These are phyloP conservation scores for Oryza longistaminata DNA, from an alignment of 176 grass and related monocot genomes.

Conservation along the genomic window DNA sequence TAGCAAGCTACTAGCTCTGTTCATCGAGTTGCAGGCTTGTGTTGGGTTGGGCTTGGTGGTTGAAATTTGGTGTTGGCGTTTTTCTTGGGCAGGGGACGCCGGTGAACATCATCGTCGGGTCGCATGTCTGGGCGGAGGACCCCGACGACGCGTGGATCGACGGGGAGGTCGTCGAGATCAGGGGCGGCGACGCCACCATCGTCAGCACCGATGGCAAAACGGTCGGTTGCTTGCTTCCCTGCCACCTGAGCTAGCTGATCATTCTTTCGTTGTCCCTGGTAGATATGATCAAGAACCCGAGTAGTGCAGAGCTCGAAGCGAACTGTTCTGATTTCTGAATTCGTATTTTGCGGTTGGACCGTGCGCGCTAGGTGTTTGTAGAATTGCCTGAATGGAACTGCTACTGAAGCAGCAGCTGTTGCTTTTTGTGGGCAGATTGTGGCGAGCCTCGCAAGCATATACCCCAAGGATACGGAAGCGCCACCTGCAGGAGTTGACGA, in stretches of 20 bases:
- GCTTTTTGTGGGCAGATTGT: conserved; percentile 49
- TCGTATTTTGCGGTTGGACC: not conserved
- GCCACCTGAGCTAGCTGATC: not conserved
- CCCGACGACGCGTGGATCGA: conserved; percentile 67
- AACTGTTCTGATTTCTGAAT: not conserved
- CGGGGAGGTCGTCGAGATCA: conserved; percentile 84
- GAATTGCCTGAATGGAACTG: not conserved
- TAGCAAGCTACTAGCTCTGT: not conserved
- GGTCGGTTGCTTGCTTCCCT: conserved; percentile 21
- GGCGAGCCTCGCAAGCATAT: conserved; percentile 66
- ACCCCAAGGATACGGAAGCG: conserved; percentile 90
- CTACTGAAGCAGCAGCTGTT: not conserved
- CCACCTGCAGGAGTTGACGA: conserved; percentile 86
- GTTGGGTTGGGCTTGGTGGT: not conserved
- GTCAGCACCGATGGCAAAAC: conserved; percentile 60
- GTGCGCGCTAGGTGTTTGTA: not conserved
- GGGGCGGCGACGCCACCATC: conserved; percentile 57
- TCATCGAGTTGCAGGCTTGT: not conserved
- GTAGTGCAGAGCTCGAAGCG: not conserved
- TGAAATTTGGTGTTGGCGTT: not conserved
- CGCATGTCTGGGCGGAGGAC: conserved; percentile 92
- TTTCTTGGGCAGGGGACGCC: conserved; percentile 64
- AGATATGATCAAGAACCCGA: not conserved
- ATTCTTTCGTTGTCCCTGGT: too few species aligned
- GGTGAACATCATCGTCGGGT: conserved; percentile 96